Evolutionary conservation across 2,329 filamentous ascomycete genomes (phyloP).

Genomic region (Ophiocordyceps sinensis): DNA sequence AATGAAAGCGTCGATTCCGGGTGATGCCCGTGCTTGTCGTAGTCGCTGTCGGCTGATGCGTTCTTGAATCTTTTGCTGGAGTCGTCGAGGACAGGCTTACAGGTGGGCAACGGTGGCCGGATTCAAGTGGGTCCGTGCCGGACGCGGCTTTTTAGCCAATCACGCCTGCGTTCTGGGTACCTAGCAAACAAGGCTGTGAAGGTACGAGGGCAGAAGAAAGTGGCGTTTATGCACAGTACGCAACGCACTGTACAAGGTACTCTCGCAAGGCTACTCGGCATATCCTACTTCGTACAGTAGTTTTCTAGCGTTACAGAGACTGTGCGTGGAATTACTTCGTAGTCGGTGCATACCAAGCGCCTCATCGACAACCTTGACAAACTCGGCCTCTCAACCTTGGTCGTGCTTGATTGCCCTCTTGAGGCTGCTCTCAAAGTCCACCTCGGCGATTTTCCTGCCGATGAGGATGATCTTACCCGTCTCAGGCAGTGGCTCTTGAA

Average conservation of each 20-base stretch:
- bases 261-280: too few relatives aligned
- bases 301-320: too few relatives aligned
- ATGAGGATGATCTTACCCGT: slow-evolving; percentile 50
- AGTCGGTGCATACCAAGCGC: too few relatives aligned
- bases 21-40: background rate
- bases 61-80: slow-evolving; percentile 2
- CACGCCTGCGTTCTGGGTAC: too few relatives aligned
- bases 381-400: slow-evolving; percentile 1
- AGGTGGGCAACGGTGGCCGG: slow-evolving; percentile 14
- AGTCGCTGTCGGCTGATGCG: slow-evolving; percentile 1
- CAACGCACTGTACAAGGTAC: too few relatives aligned
- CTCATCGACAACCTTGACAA: too few relatives aligned
- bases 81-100: slow-evolving; percentile 11
- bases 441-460: slow-evolving; percentile 37
- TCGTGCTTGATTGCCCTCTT: slow-evolving; percentile 9
- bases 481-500: slow-evolving; percentile 11
- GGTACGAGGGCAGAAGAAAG: too few relatives aligned
- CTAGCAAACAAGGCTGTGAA: background rate
- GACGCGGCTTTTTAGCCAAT: slow-evolving; percentile 14
- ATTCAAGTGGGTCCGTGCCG: slow-evolving; percentile 26
- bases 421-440: slow-evolving; percentile 36
- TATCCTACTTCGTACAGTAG: too few relatives aligned
- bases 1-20: background rate
- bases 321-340: too few relatives aligned
- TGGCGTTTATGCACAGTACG: too few relatives aligned